Evolutionary conservation across 1,139 yeast genomes (phyloP), one percentile per base, ranked within the genome.

Genomic region (Protomyces gravidus): DNA sequence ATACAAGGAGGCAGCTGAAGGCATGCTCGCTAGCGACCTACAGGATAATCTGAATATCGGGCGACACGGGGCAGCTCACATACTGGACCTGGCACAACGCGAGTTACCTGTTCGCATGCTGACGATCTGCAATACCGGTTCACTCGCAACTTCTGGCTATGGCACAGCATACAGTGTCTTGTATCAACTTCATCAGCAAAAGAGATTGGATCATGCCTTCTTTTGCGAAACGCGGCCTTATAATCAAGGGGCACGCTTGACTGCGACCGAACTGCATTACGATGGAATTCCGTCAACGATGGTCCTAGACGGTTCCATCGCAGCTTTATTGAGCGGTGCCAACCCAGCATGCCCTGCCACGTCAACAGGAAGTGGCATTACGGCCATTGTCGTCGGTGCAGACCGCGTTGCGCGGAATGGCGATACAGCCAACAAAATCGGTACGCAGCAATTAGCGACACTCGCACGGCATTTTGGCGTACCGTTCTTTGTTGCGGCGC

Each of bases 221-320:
- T 94, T 96, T 6, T 80, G 92, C 67, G 98, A 92, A 71, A 92
- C 98, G 0, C 80, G 98, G 67, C 98, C 98, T 0, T 92, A 92
- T 71, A 89, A 90, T 71, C 97, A 92, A 73, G 98, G 98, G 3
- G 89, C 97, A 0, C 81, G 96, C 66, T 77, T 92, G 64, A 92
- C 97, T 0, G 89, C 97, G 0, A 92, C 84, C 70, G 98, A 92
- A 70, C 78, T 92, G 55, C 83, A 86, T 17, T 85, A 87, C 67
- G 97, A 92, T 64, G 70, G 80, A 30, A 88, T 92, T 53, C 97
- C 97, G 5, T 83, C 94, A 59, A 87, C 96, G 0, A 76, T 92
- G 64, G 81, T 92, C 62, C 86, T 96, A 28, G 98, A 92, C 69
- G 86, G 89, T 63, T 90, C 92, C 92, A 95, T 87, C 0, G 82